Evolutionary conservation across 208 protist species (phyloP).

Genomic region (Polymyxa betae): DNA sequence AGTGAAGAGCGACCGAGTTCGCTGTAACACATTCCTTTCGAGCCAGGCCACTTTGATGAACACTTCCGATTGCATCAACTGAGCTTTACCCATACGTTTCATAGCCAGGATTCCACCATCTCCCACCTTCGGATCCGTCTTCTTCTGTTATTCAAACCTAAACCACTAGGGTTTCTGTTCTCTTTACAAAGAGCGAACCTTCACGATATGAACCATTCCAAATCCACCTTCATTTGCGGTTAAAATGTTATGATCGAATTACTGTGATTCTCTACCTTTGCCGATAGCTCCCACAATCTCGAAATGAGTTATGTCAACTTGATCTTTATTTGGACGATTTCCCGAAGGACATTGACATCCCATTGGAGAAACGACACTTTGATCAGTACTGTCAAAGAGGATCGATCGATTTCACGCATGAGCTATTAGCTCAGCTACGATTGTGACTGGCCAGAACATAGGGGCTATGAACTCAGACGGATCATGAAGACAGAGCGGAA

Average conservation of each 20-base stretch:
- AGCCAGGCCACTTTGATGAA: neutral
- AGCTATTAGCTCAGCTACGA: no score
- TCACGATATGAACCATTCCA: constrained; percentile 1
- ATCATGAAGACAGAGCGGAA: no score
- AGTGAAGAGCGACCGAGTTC: neutral
- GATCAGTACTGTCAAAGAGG: no score
- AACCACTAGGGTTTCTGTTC: neutral
- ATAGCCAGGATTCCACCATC: constrained; percentile 1
- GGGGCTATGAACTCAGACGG: no score
- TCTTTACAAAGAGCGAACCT: neutral
- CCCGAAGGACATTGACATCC: neutral
- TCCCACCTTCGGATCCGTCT: neutral
- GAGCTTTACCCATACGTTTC: neutral
- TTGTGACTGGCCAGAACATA: no score
- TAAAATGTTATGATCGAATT: neutral
- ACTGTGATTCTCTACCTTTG: neutral
- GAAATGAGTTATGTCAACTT: constrained; percentile 27
- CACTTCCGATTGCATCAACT: neutral
- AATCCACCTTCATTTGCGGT: neutral
- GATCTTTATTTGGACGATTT: neutral
- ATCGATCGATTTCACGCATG: no score
- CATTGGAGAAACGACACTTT: no score
- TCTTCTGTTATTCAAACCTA: neutral
- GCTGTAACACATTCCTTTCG: constrained; percentile 13
- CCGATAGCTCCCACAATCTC: neutral